Percentiles rank a stretch among this genome's conserved stretches.
These are phyloP conservation scores for Sporothrix dimorphospora DNA, from an alignment of 2,329 filamentous ascomycete species.

Conservation along the genomic window DNA sequence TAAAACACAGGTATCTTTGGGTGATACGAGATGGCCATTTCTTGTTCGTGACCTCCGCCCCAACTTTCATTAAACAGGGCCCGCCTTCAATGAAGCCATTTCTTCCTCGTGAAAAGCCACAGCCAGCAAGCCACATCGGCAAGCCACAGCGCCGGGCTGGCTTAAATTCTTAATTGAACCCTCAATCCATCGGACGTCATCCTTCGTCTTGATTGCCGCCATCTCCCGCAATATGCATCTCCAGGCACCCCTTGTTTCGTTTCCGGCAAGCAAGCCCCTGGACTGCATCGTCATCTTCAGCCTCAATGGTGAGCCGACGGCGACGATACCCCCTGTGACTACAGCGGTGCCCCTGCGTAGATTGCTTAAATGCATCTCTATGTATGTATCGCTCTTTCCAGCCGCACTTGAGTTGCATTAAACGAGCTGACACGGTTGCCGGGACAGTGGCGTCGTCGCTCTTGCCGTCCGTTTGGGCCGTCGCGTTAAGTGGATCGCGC, in stretches of 20 bases:
- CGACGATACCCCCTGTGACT: neutral
- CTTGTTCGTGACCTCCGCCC: neutral
- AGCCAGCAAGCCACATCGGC: neutral
- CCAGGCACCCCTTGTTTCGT: conserved; percentile 18
- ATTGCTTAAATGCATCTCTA: neutral
- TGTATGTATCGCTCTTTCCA: neutral
- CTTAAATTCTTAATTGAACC: conserved; percentile 14
- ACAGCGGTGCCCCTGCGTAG: neutral
- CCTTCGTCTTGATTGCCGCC: conserved; percentile 10
- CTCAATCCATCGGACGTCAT: conserved; percentile 10
- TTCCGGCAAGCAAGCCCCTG: neutral
- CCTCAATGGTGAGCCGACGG: conserved; percentile 11
- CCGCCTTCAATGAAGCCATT: neutral
- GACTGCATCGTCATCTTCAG: neutral
- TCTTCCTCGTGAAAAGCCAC: neutral
- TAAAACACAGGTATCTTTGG: neutral
- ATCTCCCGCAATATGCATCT: conserved; percentile 14
- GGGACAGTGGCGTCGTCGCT: conserved; percentile 24
- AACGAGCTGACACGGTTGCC: conserved; percentile 21
- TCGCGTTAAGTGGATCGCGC: conserved; percentile 26
- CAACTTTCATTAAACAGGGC: neutral
- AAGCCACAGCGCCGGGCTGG: neutral
- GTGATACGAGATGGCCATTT: neutral
- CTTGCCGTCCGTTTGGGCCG: conserved; percentile 15
- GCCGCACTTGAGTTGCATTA: conserved; percentile 20